These are phyloP conservation scores for Oryza rufipogon DNA, from an alignment of 176 grass and related monocot genomes.

Conservation along the genomic window DNA sequence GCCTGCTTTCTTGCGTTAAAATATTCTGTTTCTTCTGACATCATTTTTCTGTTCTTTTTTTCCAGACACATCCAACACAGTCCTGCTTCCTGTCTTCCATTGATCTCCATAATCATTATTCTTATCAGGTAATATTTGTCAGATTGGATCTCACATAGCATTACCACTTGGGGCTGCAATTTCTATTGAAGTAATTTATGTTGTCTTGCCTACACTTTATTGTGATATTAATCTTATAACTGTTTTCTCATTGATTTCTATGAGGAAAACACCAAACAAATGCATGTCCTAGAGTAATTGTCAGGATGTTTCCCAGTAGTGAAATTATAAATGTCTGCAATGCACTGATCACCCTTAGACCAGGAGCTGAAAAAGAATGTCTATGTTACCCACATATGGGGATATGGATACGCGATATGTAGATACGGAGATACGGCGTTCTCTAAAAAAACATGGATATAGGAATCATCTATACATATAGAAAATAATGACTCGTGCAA, in stretches of 20 bases:
- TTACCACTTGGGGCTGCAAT: background rate
- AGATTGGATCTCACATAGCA: conserved; percentile 35
- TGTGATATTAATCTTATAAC: conserved; percentile 27
- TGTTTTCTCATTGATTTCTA: conserved; percentile 8
- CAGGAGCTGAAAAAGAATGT: background rate
- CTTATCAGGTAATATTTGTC: conserved; percentile 82
- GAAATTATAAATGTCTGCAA: conserved; percentile 32
- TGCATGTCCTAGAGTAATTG: conserved; percentile 1
- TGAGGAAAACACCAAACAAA: conserved; percentile 2
- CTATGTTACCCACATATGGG: too few relatives aligned
- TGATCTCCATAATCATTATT: conserved; percentile 99
- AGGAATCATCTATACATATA: too few relatives aligned
- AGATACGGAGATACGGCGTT: too few relatives aligned
- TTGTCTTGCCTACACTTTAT: background rate
- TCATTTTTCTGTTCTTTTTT: conserved; percentile 38
- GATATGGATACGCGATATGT: too few relatives aligned
- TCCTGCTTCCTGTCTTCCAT: conserved; percentile 99
- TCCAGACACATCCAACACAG: conserved; percentile 95
- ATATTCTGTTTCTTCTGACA: conserved; percentile 9
- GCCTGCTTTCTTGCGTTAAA: background rate
- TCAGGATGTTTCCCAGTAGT: conserved; percentile 24
- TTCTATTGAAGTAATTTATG: background rate
- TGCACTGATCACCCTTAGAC: background rate
- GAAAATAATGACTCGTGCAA: too few relatives aligned
- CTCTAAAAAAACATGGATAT: too few relatives aligned